Evolutionary conservation across 1,284 basidiomycete genomes (phyloP).

Genomic region (Cronartium quercuum): DNA sequence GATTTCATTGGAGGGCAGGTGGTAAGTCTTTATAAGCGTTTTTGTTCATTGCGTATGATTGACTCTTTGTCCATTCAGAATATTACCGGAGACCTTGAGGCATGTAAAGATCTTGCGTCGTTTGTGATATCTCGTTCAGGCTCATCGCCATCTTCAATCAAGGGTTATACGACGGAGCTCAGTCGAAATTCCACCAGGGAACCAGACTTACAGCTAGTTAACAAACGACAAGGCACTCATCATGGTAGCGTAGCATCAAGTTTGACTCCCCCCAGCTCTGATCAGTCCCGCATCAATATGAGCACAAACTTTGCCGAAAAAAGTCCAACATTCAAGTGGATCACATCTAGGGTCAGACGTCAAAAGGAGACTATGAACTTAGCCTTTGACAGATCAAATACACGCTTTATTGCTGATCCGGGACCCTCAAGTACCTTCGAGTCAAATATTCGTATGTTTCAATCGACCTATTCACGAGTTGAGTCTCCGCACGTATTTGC

Average conservation of each 20-base stretch:
- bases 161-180: no score
- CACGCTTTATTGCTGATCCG: background rate
- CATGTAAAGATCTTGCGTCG: background rate
- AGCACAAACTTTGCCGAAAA: background rate
- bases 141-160: background rate
- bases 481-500: background rate
- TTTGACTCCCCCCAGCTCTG: no score
- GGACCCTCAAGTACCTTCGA: background rate
- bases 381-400: background rate
- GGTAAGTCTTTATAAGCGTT: background rate
- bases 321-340: background rate
- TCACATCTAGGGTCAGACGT: background rate
- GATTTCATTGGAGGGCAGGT: conserved; percentile 34
- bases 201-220: no score
- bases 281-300: no score
- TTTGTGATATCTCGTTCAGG: background rate
- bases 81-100: background rate
- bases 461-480: conserved; percentile 27
- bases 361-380: background rate
- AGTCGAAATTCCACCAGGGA: no score
- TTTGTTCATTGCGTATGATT: no score
- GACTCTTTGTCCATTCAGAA: background rate
- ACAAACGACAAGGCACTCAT: no score
- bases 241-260: no score
- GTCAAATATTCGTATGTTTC: background rate